A percentile compares a stretch with the other conserved stretches of the same genome.
These are phyloP conservation scores for Seminavis robusta DNA, from an alignment of 108 stramenopile genomes.

Conservation along the genomic window DNA sequence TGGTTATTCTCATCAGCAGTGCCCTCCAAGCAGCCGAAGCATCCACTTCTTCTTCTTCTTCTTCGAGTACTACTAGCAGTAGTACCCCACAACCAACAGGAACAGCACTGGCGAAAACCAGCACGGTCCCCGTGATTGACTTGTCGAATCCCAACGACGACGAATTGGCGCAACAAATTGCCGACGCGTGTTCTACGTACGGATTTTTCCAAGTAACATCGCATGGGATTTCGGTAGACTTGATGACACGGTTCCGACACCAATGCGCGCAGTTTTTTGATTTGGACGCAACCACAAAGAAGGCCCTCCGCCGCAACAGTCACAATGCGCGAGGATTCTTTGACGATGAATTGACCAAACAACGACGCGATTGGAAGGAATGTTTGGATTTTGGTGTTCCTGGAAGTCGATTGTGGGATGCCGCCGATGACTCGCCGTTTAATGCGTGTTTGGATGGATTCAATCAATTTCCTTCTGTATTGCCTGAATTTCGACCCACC, in stretches of 20 bases:
- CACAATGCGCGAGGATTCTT: conserved; percentile 86
- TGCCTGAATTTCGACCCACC: conserved; percentile 59
- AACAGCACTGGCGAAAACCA: too few relatives aligned
- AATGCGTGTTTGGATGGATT: conserved; percentile 86
- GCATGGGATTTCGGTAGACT: conserved; percentile 55
- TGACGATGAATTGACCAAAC: conserved; percentile 93
- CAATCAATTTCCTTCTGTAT: conserved; percentile 73
- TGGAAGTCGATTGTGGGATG: conserved; percentile 55
- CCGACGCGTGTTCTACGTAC: conserved; percentile 68
- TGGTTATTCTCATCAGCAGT: too few relatives aligned
- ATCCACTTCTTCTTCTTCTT: too few relatives aligned
- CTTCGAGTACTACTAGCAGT: too few relatives aligned
- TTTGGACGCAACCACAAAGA: conserved; percentile 43
- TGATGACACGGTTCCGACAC: conserved; percentile 52
- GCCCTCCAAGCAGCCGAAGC: too few relatives aligned
- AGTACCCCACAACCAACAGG: too few relatives aligned
- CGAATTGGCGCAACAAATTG: conserved; percentile 39
- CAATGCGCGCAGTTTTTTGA: conserved; percentile 68
- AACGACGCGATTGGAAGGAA: conserved; percentile 88
- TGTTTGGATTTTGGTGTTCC: conserved; percentile 83
- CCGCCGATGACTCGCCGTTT: conserved; percentile 39
- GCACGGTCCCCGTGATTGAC: conserved; percentile 52
- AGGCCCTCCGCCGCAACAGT: conserved; percentile 61
- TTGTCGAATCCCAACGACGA: conserved; percentile 27
- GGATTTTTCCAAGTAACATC: conserved; percentile 90